Conservation (phyloP, 768 basidiomycete genomes). For the Leccinum disarticulatum region DNA sequence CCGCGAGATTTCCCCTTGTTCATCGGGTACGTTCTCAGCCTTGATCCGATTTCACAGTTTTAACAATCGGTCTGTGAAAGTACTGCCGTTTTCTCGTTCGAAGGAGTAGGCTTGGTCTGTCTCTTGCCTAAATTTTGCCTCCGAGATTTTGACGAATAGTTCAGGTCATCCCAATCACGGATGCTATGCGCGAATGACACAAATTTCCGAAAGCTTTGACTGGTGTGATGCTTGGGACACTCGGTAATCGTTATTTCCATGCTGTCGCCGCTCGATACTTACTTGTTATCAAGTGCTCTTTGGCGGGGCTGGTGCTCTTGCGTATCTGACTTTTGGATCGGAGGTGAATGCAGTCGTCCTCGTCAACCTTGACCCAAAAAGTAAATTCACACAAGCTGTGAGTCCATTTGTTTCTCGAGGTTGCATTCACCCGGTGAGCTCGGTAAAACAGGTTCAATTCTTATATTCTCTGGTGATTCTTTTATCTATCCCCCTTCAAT, state of each 20-base stretch:
- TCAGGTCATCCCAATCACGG: slow-evolving; percentile 93
- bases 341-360: slow-evolving; percentile 91
- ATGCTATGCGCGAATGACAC: slow-evolving; percentile 93
- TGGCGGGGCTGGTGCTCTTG: slow-evolving; percentile 82
- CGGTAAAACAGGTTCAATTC: slow-evolving; percentile 62
- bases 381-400: slow-evolving; percentile 86
- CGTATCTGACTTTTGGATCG: slow-evolving; percentile 86
- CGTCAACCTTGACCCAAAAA: slow-evolving; percentile 83
- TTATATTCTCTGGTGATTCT: slow-evolving; percentile 91
- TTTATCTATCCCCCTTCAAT: slow-evolving; percentile 88
- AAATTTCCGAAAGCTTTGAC: slow-evolving; percentile 89
- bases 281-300: slow-evolving; percentile 60
- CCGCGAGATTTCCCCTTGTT: slow-evolving; percentile 85
- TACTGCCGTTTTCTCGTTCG: slow-evolving; percentile 97
- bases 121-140: not conserved
- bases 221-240: slow-evolving; percentile 87
- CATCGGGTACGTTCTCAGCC: slow-evolving; percentile 66
- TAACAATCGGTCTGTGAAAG: slow-evolving; percentile 38
- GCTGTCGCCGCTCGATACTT: slow-evolving; percentile 1
- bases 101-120: slow-evolving; percentile 89
- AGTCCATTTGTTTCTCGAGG: slow-evolving; percentile 33
- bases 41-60: not conserved
- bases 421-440: slow-evolving; percentile 1
- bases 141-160: slow-evolving; percentile 3
- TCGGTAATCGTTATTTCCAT: slow-evolving; percentile 43